Evolutionary conservation across 1,284 basidiomycete genomes (phyloP), one percentile per base, ranked within the genome.

Genomic region (Pulchroboletus neoregius): DNA sequence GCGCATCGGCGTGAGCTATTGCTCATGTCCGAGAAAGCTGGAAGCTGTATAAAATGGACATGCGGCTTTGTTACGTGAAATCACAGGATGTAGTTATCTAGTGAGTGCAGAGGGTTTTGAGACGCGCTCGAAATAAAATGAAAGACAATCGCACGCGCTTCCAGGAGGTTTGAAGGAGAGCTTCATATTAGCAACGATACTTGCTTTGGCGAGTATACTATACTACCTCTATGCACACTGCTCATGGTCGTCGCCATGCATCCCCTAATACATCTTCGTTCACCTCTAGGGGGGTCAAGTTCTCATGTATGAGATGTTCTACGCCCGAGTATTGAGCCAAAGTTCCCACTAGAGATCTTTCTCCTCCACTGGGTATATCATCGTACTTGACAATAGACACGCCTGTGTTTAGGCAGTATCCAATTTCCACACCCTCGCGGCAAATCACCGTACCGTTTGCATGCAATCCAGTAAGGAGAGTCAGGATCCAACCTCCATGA

Each of bases 401-500:
- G 7, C 78, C 79, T 13, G 76, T 71, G 58, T 57, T 87, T 41
- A 68, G 63, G 57, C 76, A 79, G 38, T 58, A 62, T 49, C 65
- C 63, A 12, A 78, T 56, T 22, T 57, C 53, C 32, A 79, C 71
- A 1, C 71, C 75, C 18, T 58, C 47, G 35, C 55, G 70, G 36
- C 63, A 67, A 37, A 50, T 54, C 32, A 76, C 53, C 52, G 66
- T 65, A 32, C 70, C 60, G 45, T 67, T 68, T 7, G 65, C 64
- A 12, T 79, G 50, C 50, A 85, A 58, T 31, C 60, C 65, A 38
- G 66, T 67, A 33, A 81, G 61, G 40, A 87, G 68, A 13, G 70
- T 69, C 27, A 68, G 63, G 50, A 87, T 81, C 46, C 74, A 71
- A 0, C 77, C 83, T 5, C 82, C 82, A 53, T 87, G 85, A 31